A percentile compares a stretch with the other conserved stretches of the same genome.
Conservation (phyloP, 805 yeast species). For the Cyberlindnera mrakii region DNA sequence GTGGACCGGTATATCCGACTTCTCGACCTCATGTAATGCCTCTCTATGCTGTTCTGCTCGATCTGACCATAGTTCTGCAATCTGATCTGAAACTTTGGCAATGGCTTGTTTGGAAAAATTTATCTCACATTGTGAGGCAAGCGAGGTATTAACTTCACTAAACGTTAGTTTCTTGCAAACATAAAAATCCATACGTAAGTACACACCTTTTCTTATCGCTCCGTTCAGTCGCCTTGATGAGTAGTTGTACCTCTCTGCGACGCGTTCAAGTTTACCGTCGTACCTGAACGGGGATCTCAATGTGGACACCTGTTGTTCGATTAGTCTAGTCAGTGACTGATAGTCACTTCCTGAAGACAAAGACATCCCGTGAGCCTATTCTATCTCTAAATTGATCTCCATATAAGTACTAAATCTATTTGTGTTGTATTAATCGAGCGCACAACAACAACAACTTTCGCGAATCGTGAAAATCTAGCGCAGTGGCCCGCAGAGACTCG, state of each 20-base stretch:
- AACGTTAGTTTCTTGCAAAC: no score
- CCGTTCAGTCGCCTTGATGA: slow-evolving; percentile 2
- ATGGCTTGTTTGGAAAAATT: slow-evolving; percentile 20
- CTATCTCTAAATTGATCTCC: background rate
- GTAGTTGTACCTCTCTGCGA: slow-evolving; percentile 3
- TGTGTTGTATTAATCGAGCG: no score
- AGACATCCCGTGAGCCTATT: background rate
- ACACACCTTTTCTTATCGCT: slow-evolving; percentile 4
- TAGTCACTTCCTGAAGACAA: slow-evolving; percentile 2
- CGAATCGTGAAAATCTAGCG: no score
- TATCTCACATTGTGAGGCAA: slow-evolving; percentile 4
- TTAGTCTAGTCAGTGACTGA: slow-evolving; percentile 7
- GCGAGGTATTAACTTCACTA: slow-evolving; percentile 10
- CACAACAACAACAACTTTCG: no score
- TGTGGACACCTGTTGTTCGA: slow-evolving; percentile 9
- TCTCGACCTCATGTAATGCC: slow-evolving; percentile 3
- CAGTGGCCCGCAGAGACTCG: no score
- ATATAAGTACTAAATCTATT: no score
- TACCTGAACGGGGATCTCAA: slow-evolving; percentile 7
- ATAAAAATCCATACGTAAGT: background rate
- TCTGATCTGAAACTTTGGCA: slow-evolving; percentile 17
- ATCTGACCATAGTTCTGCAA: slow-evolving; percentile 12
- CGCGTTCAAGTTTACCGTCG: slow-evolving; percentile 2
- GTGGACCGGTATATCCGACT: slow-evolving; percentile 12
- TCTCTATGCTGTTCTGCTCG: slow-evolving; percentile 2